Evolutionary conservation across 208 protist species (phyloP).

Genomic region (Trypanosoma cruzi): DNA sequence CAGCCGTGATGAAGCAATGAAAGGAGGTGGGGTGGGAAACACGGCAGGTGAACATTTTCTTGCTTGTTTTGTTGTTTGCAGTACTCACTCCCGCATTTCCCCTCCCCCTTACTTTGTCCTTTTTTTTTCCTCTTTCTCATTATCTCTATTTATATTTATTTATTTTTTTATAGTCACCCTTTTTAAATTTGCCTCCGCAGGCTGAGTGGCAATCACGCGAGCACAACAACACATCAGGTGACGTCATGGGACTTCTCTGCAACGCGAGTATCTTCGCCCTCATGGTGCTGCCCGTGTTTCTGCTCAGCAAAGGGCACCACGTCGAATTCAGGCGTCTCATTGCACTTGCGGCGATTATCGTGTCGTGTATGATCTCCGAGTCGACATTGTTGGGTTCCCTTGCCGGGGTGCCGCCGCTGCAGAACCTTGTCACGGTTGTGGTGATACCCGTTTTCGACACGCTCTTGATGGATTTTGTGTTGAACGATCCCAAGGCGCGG

Average conservation of each 20-base stretch:
- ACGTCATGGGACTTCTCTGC: constrained; percentile 59
- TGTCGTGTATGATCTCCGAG: constrained; percentile 53
- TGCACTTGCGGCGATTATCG: constrained; percentile 42
- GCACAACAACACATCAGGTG: neutral
- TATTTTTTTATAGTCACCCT: neutral
- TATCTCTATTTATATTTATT: neutral
- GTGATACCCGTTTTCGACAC: constrained; percentile 50
- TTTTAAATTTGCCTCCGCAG: neutral
- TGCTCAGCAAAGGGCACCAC: constrained; percentile 63
- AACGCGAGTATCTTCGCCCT: constrained; percentile 74
- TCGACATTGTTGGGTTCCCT: constrained; percentile 42
- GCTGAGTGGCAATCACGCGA: constrained; percentile 9
- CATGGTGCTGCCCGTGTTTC: constrained; percentile 71
- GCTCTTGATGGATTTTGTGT: constrained; percentile 52
- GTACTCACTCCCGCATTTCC: too few species aligned
- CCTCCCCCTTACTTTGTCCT: neutral
- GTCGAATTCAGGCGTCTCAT: constrained; percentile 43
- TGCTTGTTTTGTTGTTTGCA: too few species aligned
- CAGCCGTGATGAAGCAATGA: too few species aligned
- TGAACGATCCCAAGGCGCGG: constrained; percentile 53
- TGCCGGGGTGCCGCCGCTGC: constrained; percentile 8
- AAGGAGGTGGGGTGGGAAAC: too few species aligned
- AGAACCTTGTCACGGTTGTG: constrained; percentile 25
- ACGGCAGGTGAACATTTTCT: too few species aligned
- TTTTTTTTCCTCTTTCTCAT: neutral